These are phyloP conservation scores for Cladosporium sp. DNA, from an alignment of 2,329 filamentous ascomycete species.

Conservation along the genomic window DNA sequence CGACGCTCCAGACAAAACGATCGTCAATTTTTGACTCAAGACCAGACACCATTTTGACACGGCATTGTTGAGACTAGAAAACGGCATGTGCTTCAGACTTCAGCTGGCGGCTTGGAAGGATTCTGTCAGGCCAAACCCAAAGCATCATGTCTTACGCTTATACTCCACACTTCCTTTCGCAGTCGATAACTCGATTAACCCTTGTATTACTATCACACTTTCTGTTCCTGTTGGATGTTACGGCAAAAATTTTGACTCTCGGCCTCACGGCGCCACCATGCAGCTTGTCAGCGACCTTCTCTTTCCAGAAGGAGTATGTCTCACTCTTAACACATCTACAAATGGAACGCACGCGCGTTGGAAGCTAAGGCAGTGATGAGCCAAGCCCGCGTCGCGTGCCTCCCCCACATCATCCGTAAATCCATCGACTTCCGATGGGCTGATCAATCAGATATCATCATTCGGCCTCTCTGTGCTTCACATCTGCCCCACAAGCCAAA, in stretches of 20 bases:
- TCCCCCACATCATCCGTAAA: no score
- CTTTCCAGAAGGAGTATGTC: neutral
- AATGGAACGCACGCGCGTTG: neutral
- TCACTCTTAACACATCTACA: neutral
- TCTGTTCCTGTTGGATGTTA: neutral
- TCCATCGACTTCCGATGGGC: no score
- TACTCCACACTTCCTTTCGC: neutral
- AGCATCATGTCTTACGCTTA: neutral
- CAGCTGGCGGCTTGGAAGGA: neutral
- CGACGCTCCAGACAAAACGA: neutral
- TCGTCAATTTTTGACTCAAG: no score
- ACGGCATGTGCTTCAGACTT: neutral
- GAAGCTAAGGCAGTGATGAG: neutral
- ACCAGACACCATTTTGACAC: neutral
- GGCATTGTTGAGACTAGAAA: neutral
- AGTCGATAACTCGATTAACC: neutral
- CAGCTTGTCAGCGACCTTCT: neutral
- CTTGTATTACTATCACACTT: neutral
- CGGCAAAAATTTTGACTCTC: neutral
- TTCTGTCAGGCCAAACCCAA: neutral
- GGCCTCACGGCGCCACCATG: neutral
- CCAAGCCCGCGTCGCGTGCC: neutral
- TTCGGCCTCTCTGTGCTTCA: no score
- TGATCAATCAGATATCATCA: no score
- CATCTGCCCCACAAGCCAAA: no score